phyloP scores from a whole-genome alignment of 1,284 basidiomycete genomes.

The Ustilago tritici region DNA sequence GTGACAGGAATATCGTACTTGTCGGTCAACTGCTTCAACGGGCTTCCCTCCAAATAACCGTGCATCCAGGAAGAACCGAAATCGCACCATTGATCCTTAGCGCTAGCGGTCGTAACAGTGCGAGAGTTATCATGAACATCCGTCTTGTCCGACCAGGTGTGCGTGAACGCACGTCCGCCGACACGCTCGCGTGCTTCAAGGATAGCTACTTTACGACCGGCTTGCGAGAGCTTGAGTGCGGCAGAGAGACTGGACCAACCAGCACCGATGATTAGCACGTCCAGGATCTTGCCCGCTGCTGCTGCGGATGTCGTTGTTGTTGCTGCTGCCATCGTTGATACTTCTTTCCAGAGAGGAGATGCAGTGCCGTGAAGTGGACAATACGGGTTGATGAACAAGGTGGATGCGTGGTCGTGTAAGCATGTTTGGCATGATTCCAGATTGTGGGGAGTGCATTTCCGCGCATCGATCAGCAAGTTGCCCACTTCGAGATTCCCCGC shows the following conservation, averaged over 20 bases:
- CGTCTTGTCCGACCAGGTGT: conserved; percentile 57
- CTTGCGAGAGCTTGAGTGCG: conserved; percentile 70
- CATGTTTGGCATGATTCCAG: background rate
- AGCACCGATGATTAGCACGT: conserved; percentile 72
- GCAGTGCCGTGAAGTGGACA: background rate
- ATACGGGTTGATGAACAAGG: background rate
- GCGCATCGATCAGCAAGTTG: conserved; percentile 14
- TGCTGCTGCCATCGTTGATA: conserved; percentile 15
- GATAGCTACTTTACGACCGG: conserved; percentile 71
- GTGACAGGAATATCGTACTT: conserved; percentile 66
- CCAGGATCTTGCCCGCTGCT: conserved; percentile 43
- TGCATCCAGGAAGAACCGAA: conserved; percentile 73
- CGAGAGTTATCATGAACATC: conserved; percentile 39
- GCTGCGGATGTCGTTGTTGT: conserved; percentile 23
- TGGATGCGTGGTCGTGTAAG: conserved; percentile 8
- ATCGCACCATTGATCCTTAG: conserved; percentile 41
- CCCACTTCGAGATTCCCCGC: background rate
- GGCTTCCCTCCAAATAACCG: conserved; percentile 72
- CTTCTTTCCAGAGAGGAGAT: background rate
- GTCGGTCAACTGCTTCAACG: conserved; percentile 70
- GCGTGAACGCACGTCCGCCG: conserved; percentile 72
- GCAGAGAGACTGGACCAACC: conserved; percentile 72
- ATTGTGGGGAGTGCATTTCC: background rate
- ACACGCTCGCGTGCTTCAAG: conserved; percentile 72
- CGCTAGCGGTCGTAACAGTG: conserved; percentile 12